A percentile compares a stretch with the other conserved stretches of the same genome.
Evolutionary conservation across 106 monocot genomes (phyloP).

Genomic region (Dioscorea alata): DNA sequence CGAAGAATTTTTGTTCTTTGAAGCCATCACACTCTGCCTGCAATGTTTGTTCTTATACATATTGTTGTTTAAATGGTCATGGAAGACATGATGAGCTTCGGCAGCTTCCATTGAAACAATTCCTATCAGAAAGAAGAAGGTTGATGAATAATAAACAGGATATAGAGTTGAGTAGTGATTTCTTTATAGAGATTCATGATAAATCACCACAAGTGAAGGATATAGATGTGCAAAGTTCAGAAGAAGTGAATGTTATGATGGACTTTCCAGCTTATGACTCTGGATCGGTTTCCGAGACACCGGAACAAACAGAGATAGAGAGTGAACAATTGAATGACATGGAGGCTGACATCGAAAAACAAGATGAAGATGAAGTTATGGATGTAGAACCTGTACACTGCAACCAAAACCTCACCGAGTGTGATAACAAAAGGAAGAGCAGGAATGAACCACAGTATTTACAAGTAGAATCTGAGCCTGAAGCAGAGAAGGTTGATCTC

Average conservation of each 20-base stretch:
- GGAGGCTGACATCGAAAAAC: background rate
- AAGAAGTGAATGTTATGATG: background rate
- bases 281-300: no score
- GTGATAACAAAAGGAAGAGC: background rate
- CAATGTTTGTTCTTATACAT: slow-evolving; percentile 49
- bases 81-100: slow-evolving; percentile 16
- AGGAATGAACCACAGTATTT: slow-evolving; percentile 19
- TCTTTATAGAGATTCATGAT: slow-evolving; percentile 13
- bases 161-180: slow-evolving; percentile 4
- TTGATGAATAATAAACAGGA: slow-evolving; percentile 25
- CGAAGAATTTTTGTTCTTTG: slow-evolving; percentile 20
- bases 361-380: background rate
- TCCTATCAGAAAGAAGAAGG: slow-evolving; percentile 24
- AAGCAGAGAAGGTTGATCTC: slow-evolving; percentile 57
- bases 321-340: background rate
- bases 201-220: background rate
- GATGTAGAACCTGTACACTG: background rate
- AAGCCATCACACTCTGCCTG: slow-evolving; percentile 13
- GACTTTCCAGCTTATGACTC: background rate
- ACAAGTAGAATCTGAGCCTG: slow-evolving; percentile 28
- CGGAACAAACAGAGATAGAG: background rate
- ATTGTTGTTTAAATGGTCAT: slow-evolving; percentile 64
- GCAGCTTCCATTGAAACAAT: slow-evolving; percentile 21
- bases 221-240: no score
- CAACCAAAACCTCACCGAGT: background rate